These are phyloP conservation scores for Graphiopsis chlorocephala DNA, from an alignment of 2,329 filamentous ascomycete genomes.

Conservation along the genomic window DNA sequence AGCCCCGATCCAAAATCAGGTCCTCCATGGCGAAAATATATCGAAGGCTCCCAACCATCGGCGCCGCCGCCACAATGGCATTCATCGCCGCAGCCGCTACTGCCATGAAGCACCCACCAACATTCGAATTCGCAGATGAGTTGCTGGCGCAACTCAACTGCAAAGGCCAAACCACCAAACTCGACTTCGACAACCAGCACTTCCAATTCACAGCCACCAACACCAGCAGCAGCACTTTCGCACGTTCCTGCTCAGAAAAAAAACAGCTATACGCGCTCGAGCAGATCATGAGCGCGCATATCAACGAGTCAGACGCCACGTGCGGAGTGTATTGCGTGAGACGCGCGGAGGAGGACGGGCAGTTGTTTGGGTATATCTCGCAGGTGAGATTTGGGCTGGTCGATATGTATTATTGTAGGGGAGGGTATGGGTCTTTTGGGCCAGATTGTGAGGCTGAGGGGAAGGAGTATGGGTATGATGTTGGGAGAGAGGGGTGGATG, in stretches of 20 bases:
- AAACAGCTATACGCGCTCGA: neutral
- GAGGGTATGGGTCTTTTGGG: slow-evolving; percentile 6
- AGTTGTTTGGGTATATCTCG: neutral
- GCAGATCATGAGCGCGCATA: neutral
- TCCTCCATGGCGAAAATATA: neutral
- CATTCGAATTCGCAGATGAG: neutral
- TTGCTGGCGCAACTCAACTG: neutral
- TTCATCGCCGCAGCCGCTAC: neutral
- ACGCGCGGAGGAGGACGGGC: neutral
- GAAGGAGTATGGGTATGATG: neutral
- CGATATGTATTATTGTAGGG: slow-evolving; percentile 13
- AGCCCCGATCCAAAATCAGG: neutral
- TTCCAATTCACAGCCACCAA: neutral
- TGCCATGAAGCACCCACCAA: neutral
- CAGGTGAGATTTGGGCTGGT: neutral
- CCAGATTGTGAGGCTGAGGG: slow-evolving; percentile 4
- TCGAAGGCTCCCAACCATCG: neutral
- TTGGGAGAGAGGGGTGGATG: neutral
- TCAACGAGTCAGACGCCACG: neutral
- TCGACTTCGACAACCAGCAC: neutral
- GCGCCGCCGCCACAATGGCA: neutral
- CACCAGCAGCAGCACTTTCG: neutral
- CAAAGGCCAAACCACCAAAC: neutral
- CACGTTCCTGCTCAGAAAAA: neutral
- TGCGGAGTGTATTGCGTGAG: neutral